Base-by-base conservation (phyloP, 2,329 filamentous ascomycete genomes). In the Fusarium verrucosum region DNA sequence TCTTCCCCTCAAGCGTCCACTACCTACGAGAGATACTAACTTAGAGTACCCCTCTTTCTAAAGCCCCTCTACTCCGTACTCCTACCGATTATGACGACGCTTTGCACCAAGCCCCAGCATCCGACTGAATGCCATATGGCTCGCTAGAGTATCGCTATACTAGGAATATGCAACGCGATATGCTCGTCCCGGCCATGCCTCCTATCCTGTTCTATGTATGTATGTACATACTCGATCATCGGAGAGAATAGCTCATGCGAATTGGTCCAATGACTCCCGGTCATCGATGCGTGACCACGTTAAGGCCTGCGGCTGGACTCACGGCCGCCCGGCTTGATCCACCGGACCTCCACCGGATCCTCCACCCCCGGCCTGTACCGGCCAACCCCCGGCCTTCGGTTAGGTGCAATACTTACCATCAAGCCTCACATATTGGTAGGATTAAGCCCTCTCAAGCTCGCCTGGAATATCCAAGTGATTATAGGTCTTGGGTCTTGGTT, bases 251-350 rank as follows among this genome's bases (percentile, higher is more conserved):
- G 50, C 63, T 56, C 63, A 57, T 61, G 64, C 32, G 50, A 57
- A 53, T 54, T 67, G 59, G 42, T 41, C 60, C 55, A 65, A 67
- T 68, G 64, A 62, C 64, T 59, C 51, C 51, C 22, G 26, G 41
- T 50, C 63, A 63, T 65, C 55, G 43, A 71, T 64, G 69, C 63
- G 60, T 71, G 69, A 67, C 69, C 69, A 71, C 69, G 69, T 71
- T 60, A 50, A 69, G 56, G 46, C 43, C 58, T 65, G 51, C 58
- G 47, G 69, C 69, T 71, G 69, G 67, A 50, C 51, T 66, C 50
- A 58, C 53, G 59, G 58, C 47, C 52, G 51, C 51, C 63, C 52
- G 66, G 62, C 58, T 62, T 58, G 68, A 60, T 62, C 69, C 69
- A 70, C 66, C 53, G 35, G 53, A 46, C 66, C 49, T 68, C 63